Percentiles rank a stretch among this genome's conserved stretches.
phyloP scores from a whole-genome alignment of 371 early-diverging fungal species.

The Polyrhizophydium stewartii region DNA sequence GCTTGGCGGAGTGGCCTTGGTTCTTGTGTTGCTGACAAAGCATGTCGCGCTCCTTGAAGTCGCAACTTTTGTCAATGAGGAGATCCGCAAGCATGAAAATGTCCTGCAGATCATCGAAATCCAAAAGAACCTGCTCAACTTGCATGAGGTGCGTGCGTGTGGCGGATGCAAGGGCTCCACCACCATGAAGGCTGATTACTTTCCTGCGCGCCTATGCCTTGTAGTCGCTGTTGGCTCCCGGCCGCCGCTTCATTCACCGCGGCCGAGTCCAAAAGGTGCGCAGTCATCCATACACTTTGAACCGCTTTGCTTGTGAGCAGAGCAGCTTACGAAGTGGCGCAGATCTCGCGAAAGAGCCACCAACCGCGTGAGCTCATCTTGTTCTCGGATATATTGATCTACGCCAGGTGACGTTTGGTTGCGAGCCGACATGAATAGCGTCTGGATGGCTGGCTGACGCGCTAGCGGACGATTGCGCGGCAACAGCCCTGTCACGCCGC shows the following conservation, averaged over 20 bases:
- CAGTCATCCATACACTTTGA: too few species aligned
- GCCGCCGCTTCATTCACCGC: constrained; percentile 54
- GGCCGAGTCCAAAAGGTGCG: constrained; percentile 58
- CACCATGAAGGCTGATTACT: too few species aligned
- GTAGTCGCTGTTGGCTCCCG: constrained; percentile 55
- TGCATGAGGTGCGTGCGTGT: constrained; percentile 42
- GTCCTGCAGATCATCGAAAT: constrained; percentile 59
- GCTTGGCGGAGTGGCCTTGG: background rate
- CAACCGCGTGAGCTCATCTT: constrained; percentile 62
- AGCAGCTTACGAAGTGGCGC: too few species aligned
- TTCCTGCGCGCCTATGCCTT: too few species aligned
- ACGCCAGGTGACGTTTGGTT: constrained; percentile 34
- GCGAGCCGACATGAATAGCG: constrained; percentile 23
- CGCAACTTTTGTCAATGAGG: constrained; percentile 70
- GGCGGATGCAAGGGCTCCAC: too few species aligned
- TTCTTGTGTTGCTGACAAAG: background rate
- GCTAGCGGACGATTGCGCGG: constrained; percentile 20
- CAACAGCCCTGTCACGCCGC: constrained; percentile 24
- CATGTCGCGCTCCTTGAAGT: constrained; percentile 44
- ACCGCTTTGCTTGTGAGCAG: too few species aligned
- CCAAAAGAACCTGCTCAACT: constrained; percentile 55
- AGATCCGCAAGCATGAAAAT: constrained; percentile 69
- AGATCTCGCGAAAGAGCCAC: constrained; percentile 61
- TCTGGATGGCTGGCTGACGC: too few species aligned
- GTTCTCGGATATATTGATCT: constrained; percentile 69